Evolutionary conservation across 2,329 filamentous ascomycete species (phyloP), one percentile per base, ranked within the genome.

Genomic region (Didymella segeticola): DNA sequence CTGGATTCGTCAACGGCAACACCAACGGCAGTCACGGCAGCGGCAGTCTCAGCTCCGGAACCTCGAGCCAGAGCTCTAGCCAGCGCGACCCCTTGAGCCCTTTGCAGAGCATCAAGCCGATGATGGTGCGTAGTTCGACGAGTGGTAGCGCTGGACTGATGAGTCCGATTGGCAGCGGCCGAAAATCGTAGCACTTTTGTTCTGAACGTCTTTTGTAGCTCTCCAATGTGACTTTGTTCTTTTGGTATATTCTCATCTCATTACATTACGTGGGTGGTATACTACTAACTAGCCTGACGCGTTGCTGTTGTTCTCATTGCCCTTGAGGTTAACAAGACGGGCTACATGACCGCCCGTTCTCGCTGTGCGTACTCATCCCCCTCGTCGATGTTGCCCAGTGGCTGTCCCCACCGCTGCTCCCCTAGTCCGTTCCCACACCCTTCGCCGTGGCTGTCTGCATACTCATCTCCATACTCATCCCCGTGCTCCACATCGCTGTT

Each of bases 1-100:
- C 74, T 43, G 77, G 73, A 33, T 72, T 76, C 37, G 57, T 68
- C 43, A 72, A 71, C 46, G 71, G 70, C 4, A 46, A 42, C 30
- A 57, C 63, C 43, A 73, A 74, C 43, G 79, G 75, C 43, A 82
- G 80, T 66, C 78, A 79, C 56, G 79, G 77, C 43, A 82, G 81
- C 58, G 80, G 79, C 39, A 74, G 74, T 69, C 69, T 69, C 72
- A 78, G 58, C 76, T 78, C 68, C 56, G 79, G 66, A 68, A 77
- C 65, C 67, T 71, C 66, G 6, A 75, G 72, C 56, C 68, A 74
- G 57, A 71, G 68, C 57, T 70, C 70, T 11, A 75, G 72, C 47
- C 72, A 74, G 49, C 58, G 69, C 34, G 73, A 76, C 56, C 73
- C 73, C n/a, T 63, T 74, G 66, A 74, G 70, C 52, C 73, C 73